These are phyloP conservation scores for Russula vinacea DNA, from an alignment of 768 basidiomycete genomes.

Conservation along the genomic window DNA sequence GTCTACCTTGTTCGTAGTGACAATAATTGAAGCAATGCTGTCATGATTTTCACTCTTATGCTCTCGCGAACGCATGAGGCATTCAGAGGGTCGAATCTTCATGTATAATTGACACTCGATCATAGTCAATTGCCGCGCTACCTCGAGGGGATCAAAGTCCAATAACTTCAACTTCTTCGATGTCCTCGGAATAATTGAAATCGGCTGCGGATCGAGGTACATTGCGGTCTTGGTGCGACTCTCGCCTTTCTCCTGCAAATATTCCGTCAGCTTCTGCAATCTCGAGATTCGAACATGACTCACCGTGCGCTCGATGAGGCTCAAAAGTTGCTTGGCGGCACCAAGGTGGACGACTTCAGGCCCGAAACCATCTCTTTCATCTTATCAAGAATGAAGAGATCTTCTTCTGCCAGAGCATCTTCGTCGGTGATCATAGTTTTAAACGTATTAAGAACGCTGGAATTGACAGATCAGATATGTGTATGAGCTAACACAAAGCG, in stretches of 20 bases:
- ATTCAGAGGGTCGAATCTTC: constrained; percentile 86
- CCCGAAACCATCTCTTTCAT: constrained; percentile 76
- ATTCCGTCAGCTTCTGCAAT: background rate
- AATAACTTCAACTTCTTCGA: constrained; percentile 72
- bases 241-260: constrained; percentile 51
- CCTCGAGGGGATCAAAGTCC: constrained; percentile 84
- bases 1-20: constrained; percentile 76
- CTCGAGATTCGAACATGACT: constrained; percentile 36
- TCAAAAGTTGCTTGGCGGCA: constrained; percentile 72
- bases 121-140: constrained; percentile 91
- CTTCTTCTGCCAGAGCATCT: constrained; percentile 82
- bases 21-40: constrained; percentile 84
- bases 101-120: constrained; percentile 85
- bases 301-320: constrained; percentile 77
- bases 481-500: background rate
- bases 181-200: constrained; percentile 70
- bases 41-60: constrained; percentile 68
- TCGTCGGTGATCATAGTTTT: constrained; percentile 86
- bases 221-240: constrained; percentile 56
- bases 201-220: constrained; percentile 59
- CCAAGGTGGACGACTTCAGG: constrained; percentile 61
- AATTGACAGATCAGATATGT: constrained; percentile 9
- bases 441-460: constrained; percentile 85
- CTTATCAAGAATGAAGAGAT: constrained; percentile 71
- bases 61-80: constrained; percentile 78